Percentiles rank a stretch among this genome's conserved stretches.
Conservation (phyloP, 2,329 filamentous ascomycete genomes). For the Penicillium brevicompactum region DNA sequence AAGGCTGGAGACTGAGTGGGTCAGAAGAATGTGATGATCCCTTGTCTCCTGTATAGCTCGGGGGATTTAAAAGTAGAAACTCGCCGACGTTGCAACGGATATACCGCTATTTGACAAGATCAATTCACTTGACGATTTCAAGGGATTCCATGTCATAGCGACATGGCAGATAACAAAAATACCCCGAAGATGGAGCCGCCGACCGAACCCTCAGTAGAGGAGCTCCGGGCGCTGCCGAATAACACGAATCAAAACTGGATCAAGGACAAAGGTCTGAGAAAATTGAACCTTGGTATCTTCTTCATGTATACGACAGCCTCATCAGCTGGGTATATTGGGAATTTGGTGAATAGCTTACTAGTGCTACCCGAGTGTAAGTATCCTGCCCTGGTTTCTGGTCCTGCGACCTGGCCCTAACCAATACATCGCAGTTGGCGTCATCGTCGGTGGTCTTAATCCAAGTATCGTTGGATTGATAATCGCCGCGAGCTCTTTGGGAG, state of each 20-base stretch:
- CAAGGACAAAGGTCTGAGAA: conserved; percentile 23
- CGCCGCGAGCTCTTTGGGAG: conserved; percentile 18
- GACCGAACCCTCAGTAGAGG: conserved; percentile 14
- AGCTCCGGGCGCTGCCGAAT: conserved; percentile 18
- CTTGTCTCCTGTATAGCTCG: conserved; percentile 14
- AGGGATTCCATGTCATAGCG: not conserved
- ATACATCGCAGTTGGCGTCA: conserved; percentile 5
- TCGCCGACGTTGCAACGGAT: not conserved
- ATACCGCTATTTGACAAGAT: not conserved
- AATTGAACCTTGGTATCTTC: conserved; percentile 21
- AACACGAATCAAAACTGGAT: conserved; percentile 23
- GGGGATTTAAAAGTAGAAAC: conserved; percentile 13
- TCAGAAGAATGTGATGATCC: conserved; percentile 25
- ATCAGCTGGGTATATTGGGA: conserved; percentile 26
- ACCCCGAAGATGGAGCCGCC: conserved; percentile 12
- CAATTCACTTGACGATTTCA: not conserved
- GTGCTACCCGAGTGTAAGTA: conserved; percentile 20
- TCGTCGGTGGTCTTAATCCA: conserved; percentile 15
- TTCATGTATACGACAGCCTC: conserved; percentile 23
- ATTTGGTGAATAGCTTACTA: conserved; percentile 24
- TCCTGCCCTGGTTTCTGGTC: not conserved
- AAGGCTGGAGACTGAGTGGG: not conserved
- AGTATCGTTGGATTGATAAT: conserved; percentile 22
- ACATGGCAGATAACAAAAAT: conserved; percentile 2
- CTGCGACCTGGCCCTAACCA: not conserved